Evolutionary conservation across 1,284 basidiomycete species (phyloP).

Genomic region (Moesziomyces parantarcticus): DNA sequence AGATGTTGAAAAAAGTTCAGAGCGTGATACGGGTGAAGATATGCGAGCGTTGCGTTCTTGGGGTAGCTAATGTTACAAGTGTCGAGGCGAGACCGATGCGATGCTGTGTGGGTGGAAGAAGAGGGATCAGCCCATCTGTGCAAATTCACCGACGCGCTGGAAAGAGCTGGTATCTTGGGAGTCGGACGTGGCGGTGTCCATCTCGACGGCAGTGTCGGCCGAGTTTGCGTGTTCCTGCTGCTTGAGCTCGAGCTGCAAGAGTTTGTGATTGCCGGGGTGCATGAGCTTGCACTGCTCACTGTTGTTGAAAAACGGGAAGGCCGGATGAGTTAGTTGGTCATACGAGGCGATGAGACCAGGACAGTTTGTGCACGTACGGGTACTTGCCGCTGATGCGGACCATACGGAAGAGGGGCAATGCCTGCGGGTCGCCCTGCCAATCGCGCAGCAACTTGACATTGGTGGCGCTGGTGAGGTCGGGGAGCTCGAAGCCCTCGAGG

Average conservation of each 20-base stretch:
- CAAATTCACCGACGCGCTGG: conserved; percentile 27
- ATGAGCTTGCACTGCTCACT: conserved; percentile 52
- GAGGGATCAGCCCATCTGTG: conserved; percentile 16
- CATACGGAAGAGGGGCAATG: conserved; percentile 60
- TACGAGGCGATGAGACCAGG: no score
- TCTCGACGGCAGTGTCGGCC: conserved; percentile 5
- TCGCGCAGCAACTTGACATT: conserved; percentile 62
- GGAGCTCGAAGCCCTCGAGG: conserved; percentile 59
- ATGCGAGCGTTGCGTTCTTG: conserved; percentile 14
- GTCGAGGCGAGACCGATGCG: neutral
- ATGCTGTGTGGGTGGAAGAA: conserved; percentile 1
- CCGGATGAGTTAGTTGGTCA: neutral
- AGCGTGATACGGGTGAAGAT: no score
- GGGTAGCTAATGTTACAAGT: conserved; percentile 23
- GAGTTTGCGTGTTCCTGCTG: conserved; percentile 2
- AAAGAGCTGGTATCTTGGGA: conserved; percentile 2
- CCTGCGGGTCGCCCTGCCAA: conserved; percentile 65
- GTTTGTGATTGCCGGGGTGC: conserved; percentile 56
- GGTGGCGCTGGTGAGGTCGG: conserved; percentile 55
- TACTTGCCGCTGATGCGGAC: conserved; percentile 59
- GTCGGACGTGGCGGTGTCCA: conserved; percentile 19
- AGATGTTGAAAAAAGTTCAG: no score
- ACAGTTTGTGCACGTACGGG: conserved; percentile 34
- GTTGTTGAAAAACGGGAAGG: neutral
- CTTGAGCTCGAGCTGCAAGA: conserved; percentile 36